These are phyloP conservation scores for Ramaria rubella DNA, from an alignment of 768 basidiomycete species.

Conservation along the genomic window DNA sequence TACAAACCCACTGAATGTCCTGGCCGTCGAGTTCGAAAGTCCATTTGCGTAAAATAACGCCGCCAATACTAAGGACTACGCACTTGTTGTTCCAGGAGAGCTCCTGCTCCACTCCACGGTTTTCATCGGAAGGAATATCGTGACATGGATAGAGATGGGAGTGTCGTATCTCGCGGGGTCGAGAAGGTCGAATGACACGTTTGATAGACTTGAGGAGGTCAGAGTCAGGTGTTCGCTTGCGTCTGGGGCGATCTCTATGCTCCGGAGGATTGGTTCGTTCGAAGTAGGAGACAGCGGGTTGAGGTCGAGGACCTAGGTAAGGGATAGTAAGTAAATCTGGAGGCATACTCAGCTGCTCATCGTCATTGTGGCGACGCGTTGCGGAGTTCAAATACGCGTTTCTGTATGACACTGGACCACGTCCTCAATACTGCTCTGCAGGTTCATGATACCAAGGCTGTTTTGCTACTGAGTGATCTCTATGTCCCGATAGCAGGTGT, in stretches of 20 bases:
- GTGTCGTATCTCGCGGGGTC: conserved; percentile 35
- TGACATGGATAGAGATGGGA: conserved; percentile 36
- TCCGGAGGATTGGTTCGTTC: conserved; percentile 53
- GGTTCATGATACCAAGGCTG: conserved; percentile 2
- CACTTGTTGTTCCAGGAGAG: conserved; percentile 62
- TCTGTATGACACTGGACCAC: conserved; percentile 7
- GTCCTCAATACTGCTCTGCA: conserved; percentile 9
- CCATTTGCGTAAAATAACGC: conserved; percentile 68
- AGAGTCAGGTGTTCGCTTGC: conserved; percentile 21
- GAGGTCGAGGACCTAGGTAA: conserved; percentile 3
- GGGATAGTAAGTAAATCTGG: background rate
- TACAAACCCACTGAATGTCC: conserved; percentile 70
- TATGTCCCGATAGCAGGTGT: conserved; percentile 7
- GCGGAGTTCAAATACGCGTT: conserved; percentile 2
- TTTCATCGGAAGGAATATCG: conserved; percentile 31
- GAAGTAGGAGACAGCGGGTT: conserved; percentile 52
- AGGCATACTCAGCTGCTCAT: background rate
- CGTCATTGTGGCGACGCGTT: conserved; percentile 7
- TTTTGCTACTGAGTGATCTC: conserved; percentile 5
- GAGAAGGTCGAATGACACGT: conserved; percentile 45
- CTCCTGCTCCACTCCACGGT: conserved; percentile 50
- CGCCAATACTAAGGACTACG: conserved; percentile 60
- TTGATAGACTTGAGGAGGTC: conserved; percentile 51
- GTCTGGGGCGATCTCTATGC: conserved; percentile 38
- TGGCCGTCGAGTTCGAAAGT: conserved; percentile 65